Evolutionary conservation across 164 flowering plant species (phyloP), one percentile per base, ranked within the genome.

Genomic region (Magnolia sinica): DNA sequence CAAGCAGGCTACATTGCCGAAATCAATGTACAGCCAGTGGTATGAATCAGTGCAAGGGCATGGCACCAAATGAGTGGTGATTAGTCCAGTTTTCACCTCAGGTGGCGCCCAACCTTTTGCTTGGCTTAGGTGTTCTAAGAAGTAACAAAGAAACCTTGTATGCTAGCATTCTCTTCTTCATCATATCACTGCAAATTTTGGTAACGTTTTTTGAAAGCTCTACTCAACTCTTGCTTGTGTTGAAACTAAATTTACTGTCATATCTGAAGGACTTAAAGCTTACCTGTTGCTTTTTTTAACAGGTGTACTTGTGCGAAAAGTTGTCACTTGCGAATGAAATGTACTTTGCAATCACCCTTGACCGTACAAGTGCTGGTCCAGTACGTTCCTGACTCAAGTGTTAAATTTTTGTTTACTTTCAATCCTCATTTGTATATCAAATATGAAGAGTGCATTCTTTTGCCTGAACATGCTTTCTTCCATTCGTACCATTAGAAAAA

Each of bases 321-420:
- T 49, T 96, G 76, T 94, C 97, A 6, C 96, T 96, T 72, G 89
- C 90, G 58, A 94, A 94, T 79, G 99, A 96, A 88, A 96, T 96
- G 98, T 96, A 96, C 87, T 96, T 96, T 80, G 95, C 99, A 59
- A 96, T 96, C 83, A 94, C 92, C 65, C 88, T 96, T 70, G 99
- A 96, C 80, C 95, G 99, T 71, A 84, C 80, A 81, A 82, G 94
- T 83, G 95, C 97, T 86, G 99, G 99, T 27, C 99, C 76, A 11
- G 76, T 74, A 65, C 66, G 76, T 74, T 66, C 1, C 23, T 13
- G 67, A 45, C 9, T 74, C n/a, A 50, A 74, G 29, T 24, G 22
- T 50, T 50, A n/a, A 37, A 50, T 19, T 52, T 72, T 24, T 52
- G 1, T 31, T 52, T n/a, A 11, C 20, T 19, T 13, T 55, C n/a